Conservation (phyloP, 164 flowering plant species). For the Buxus sempervirens region DNA sequence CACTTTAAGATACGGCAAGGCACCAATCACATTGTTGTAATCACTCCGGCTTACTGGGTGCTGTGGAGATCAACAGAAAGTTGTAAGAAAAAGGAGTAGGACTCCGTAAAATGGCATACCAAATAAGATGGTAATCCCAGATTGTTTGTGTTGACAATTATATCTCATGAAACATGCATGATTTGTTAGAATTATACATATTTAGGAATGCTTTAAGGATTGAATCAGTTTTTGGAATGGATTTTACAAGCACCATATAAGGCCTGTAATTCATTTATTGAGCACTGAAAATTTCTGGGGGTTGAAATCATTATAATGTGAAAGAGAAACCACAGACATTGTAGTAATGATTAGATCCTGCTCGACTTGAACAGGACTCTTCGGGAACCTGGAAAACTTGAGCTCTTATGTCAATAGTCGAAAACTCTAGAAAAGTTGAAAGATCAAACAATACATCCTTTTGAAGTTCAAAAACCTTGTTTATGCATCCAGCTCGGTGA, state of each 20-base stretch:
- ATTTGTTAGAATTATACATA: background rate
- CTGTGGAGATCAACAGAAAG: conserved; percentile 34
- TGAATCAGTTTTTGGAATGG: background rate
- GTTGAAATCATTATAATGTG: background rate
- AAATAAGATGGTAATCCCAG: too few species aligned
- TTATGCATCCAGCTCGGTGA: background rate
- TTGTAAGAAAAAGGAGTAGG: conserved; percentile 3
- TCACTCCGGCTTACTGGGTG: conserved; percentile 70
- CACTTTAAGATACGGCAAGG: conserved; percentile 90
- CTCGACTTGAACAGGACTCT: too few species aligned
- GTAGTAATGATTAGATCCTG: background rate
- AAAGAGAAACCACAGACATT: background rate
- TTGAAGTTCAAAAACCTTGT: conserved; percentile 1
- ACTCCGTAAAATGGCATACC: background rate
- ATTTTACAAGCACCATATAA: background rate
- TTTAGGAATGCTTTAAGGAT: background rate
- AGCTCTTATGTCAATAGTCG: background rate
- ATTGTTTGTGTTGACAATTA: background rate
- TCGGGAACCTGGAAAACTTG: too few species aligned
- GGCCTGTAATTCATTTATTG: background rate
- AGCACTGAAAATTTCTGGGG: background rate
- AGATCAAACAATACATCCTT: background rate
- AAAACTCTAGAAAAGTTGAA: background rate
- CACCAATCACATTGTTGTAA: conserved; percentile 85
- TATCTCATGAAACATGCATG: too few species aligned